phyloP scores from a whole-genome alignment of 2,329 filamentous ascomycete genomes.

The Mycosphaerella sp. region DNA sequence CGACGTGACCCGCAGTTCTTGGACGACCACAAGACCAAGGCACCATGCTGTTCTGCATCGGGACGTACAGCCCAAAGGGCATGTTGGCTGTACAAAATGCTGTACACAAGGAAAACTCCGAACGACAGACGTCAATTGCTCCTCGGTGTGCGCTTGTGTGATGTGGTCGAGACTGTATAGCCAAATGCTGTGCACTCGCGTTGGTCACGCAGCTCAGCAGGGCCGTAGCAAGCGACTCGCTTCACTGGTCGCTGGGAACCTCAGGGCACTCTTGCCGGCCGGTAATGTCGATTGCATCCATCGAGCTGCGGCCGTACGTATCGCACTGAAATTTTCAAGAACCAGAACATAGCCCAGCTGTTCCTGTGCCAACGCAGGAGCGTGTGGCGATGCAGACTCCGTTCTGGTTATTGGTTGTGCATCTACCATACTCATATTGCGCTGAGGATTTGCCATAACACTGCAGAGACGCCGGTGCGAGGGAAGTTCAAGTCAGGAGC shows the following conservation, averaged over 20 bases:
- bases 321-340: constrained; percentile 10
- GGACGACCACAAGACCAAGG: constrained; percentile 13
- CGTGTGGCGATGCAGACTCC: constrained; percentile 9
- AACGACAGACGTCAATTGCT: constrained; percentile 10
- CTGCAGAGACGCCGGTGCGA: not conserved
- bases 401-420: constrained; percentile 10
- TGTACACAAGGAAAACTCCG: constrained; percentile 5
- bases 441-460: not conserved
- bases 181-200: constrained; percentile 6
- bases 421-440: constrained; percentile 11
- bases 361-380: constrained; percentile 3
- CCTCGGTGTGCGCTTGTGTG: constrained; percentile 4
- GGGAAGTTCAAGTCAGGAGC: not conserved
- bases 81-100: not conserved
- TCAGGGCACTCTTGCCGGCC: constrained; percentile 8
- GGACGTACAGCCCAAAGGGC: constrained; percentile 7
- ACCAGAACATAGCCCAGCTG: constrained; percentile 9
- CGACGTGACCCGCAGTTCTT: not conserved
- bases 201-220: constrained; percentile 1
- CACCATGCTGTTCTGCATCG: constrained; percentile 13
- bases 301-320: constrained; percentile 9
- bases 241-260: constrained; percentile 5
- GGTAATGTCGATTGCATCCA: constrained; percentile 3
- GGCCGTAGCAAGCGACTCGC: not conserved
- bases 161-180: constrained; percentile 6